Evolutionary conservation across 78 protist species (phyloP).

Genomic region (Blattamonas nauphoetae): DNA sequence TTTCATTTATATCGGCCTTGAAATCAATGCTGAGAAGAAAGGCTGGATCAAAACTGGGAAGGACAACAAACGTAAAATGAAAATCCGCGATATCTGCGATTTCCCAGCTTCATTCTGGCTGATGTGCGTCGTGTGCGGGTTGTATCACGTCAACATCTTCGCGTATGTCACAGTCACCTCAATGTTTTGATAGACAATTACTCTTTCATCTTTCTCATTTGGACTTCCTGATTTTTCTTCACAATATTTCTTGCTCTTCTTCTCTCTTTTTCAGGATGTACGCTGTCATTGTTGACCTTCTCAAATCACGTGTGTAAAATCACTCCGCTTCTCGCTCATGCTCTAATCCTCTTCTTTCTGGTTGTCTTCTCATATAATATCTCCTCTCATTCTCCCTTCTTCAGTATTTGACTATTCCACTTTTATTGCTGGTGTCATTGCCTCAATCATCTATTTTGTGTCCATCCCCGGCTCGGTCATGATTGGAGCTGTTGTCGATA

Average conservation of each 20-base stretch:
- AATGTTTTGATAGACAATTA: too few relatives aligned
- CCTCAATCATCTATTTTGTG: background rate
- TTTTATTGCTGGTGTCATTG: background rate
- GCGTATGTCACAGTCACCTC: too few relatives aligned
- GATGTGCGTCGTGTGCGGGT: constrained; percentile 5
- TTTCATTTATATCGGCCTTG: background rate
- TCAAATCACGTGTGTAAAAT: background rate
- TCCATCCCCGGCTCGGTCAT: background rate
- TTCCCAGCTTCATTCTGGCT: constrained; percentile 3
- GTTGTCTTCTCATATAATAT: background rate
- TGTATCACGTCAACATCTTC: background rate
- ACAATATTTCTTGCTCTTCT: too few relatives aligned
- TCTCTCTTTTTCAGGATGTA: background rate
- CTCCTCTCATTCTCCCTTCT: background rate
- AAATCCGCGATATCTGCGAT: background rate
- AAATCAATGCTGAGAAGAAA: background rate
- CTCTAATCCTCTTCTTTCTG: background rate
- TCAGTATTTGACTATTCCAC: background rate
- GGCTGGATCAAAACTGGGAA: background rate
- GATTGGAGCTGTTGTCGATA: background rate
- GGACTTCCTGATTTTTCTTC: too few relatives aligned
- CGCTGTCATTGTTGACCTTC: background rate
- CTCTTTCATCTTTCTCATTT: too few relatives aligned
- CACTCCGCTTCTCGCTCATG: background rate
- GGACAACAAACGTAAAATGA: background rate